These are phyloP conservation scores for Nemania abortiva DNA, from an alignment of 2,329 filamentous ascomycete genomes.

Conservation along the genomic window DNA sequence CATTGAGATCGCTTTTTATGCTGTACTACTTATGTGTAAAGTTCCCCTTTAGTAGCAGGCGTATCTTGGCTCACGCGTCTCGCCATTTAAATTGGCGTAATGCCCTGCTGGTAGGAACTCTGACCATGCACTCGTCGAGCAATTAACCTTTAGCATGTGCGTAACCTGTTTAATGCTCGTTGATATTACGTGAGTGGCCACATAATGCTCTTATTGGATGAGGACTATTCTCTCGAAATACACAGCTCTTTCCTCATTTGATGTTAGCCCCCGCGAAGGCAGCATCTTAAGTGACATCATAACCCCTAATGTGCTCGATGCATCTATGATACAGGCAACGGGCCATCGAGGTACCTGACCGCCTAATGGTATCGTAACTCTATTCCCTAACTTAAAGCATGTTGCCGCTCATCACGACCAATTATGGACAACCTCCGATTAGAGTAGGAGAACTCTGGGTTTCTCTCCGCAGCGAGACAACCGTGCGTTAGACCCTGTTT, in stretches of 20 bases:
- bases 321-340: neutral
- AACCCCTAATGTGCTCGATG: neutral
- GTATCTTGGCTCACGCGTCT: neutral
- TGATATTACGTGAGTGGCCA: neutral
- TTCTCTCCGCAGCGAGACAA: neutral
- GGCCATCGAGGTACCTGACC: neutral
- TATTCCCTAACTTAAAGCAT: neutral
- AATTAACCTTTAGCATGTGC: too few species aligned
- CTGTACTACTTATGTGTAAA: neutral
- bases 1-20: neutral
- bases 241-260: neutral
- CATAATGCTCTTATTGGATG: conserved; percentile 1
- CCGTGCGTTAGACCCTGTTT: neutral
- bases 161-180: too few species aligned
- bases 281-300: neutral
- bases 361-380: neutral
- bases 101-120: neutral
- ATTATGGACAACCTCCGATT: neutral
- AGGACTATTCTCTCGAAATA: neutral
- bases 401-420: neutral
- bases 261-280: neutral
- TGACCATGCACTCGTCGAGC: neutral
- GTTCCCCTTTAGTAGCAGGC: neutral
- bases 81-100: neutral
- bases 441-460: neutral